Percentiles rank a stretch among this genome's conserved stretches.
Evolutionary conservation across 305 asterid genomes (phyloP).

Genomic region (Fraxinus dipetala): DNA sequence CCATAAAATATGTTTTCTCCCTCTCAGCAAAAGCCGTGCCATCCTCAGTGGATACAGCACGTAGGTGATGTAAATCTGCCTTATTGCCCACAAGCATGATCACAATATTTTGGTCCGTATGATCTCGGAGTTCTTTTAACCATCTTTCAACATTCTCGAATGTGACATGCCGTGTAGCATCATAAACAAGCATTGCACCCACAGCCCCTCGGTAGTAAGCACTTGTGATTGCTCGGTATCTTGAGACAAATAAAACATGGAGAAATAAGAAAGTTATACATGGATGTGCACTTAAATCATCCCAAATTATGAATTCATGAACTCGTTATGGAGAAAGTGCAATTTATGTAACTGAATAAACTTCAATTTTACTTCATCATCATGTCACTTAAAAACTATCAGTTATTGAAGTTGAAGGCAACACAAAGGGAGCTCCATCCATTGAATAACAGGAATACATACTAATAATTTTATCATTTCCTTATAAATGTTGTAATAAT

Average conservation of each 20-base stretch:
- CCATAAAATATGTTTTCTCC: conserved; percentile 52
- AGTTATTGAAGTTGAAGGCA: background rate
- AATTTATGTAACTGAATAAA: background rate
- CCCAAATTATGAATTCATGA: background rate
- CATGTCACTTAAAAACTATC: background rate
- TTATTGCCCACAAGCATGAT: conserved; percentile 70
- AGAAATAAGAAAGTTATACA: background rate
- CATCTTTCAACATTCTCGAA: conserved; percentile 61
- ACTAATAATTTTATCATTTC: background rate
- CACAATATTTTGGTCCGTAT: conserved; percentile 54
- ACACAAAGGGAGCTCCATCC: background rate
- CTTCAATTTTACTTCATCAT: background rate
- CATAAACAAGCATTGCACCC: conserved; percentile 57
- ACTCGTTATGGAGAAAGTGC: background rate
- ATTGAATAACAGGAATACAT: background rate
- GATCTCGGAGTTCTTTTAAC: conserved; percentile 66
- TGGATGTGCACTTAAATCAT: background rate
- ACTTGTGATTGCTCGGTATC: conserved; percentile 69
- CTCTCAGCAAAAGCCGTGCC: conserved; percentile 51
- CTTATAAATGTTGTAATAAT: background rate
- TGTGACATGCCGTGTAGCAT: conserved; percentile 56
- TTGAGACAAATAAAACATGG: conserved; percentile 14
- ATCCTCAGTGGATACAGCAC: conserved; percentile 57
- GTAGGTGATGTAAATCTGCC: conserved; percentile 58
- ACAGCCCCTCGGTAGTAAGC: conserved; percentile 67